A percentile compares a stretch with the other conserved stretches of the same genome.
Conservation (phyloP, 1,284 basidiomycete genomes). For the Pyrrhoderma lamaoense region DNA sequence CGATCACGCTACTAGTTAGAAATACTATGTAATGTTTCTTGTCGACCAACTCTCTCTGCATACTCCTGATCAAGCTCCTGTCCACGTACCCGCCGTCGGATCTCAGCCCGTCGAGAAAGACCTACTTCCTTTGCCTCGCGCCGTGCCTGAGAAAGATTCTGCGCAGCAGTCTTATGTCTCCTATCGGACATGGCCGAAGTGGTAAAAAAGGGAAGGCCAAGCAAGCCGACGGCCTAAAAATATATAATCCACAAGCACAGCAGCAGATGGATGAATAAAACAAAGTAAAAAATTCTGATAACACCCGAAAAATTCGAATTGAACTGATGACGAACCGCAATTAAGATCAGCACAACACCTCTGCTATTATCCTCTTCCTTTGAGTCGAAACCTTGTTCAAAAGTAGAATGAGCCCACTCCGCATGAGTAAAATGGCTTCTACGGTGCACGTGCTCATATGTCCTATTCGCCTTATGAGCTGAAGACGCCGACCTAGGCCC, state of each 20-base stretch:
- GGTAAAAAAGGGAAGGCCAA: constrained; percentile 27
- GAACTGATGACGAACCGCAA: constrained; percentile 28
- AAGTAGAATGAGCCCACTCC: constrained; percentile 10
- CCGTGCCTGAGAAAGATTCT: constrained; percentile 2
- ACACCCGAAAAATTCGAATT: background rate
- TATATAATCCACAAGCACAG: background rate
- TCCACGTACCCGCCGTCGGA: constrained; percentile 32
- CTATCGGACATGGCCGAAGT: constrained; percentile 20
- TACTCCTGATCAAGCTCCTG: constrained; percentile 19
- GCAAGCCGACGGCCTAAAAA: constrained; percentile 28
- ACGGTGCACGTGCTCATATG: constrained; percentile 5
- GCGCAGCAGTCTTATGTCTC: constrained; percentile 15
- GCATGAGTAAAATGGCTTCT: constrained; percentile 5
- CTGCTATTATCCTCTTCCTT: constrained; percentile 32
- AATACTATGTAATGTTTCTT: too few species aligned
- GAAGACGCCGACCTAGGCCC: background rate
- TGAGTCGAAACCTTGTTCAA: constrained; percentile 18
- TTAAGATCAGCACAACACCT: constrained; percentile 33
- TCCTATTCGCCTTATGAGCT: background rate
- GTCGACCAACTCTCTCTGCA: background rate
- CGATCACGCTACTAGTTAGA: too few species aligned
- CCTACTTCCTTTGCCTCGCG: constrained; percentile 24
- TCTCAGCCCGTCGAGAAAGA: constrained; percentile 32
- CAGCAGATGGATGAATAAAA: background rate
- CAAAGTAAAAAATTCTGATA: background rate